Evolutionary conservation across 768 basidiomycete genomes (phyloP).

Genomic region (Daedaleopsis nitida): DNA sequence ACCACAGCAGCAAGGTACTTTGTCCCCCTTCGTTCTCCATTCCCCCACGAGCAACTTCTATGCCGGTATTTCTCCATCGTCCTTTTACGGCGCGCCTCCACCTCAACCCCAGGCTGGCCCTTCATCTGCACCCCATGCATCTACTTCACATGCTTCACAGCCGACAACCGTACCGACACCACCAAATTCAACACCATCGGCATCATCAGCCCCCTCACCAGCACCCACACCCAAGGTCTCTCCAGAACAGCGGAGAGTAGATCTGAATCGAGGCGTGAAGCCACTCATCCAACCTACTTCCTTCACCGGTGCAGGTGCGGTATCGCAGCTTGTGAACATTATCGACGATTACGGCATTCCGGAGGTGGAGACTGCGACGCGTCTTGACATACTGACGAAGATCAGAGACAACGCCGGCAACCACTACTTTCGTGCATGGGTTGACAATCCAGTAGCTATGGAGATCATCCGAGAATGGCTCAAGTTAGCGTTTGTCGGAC

Average conservation of each 20-base stretch:
- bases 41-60: conserved; percentile 44
- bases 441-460: conserved; percentile 73
- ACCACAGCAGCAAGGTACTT: conserved; percentile 56
- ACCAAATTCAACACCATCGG: conserved; percentile 24
- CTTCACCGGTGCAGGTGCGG: conserved; percentile 72
- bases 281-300: conserved; percentile 58
- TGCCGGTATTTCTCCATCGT: conserved; percentile 31
- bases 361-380: conserved; percentile 65
- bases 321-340: conserved; percentile 57
- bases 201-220: conserved; percentile 27
- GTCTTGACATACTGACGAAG: conserved; percentile 76
- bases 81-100: conserved; percentile 40
- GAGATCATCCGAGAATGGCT: conserved; percentile 84
- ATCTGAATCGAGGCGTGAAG: conserved; percentile 52
- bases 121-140: conserved; percentile 27
- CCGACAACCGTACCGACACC: conserved; percentile 24
- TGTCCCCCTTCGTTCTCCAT: conserved; percentile 72
- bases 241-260: conserved; percentile 56
- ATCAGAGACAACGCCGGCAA: conserved; percentile 84
- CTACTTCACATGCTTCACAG: conserved; percentile 35
- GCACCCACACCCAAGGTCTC: conserved; percentile 25
- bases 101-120: conserved; percentile 36
- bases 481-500: conserved; percentile 63
- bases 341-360: conserved; percentile 61
- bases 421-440: conserved; percentile 87